Conservation (phyloP, 176 grass and related monocot species). For the Triticum dicoccoides region DNA sequence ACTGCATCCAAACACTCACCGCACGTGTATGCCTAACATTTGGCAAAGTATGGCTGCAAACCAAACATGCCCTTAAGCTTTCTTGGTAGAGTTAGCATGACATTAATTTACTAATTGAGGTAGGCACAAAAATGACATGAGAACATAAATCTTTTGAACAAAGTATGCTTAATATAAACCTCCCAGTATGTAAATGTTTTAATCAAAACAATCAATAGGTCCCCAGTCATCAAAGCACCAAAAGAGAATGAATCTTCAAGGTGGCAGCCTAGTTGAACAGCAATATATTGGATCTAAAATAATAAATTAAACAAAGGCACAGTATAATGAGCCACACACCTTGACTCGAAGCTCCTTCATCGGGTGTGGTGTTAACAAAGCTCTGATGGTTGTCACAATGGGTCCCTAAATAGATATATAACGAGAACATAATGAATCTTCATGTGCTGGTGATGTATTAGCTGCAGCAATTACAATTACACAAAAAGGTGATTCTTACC, state of each 20-base stretch:
- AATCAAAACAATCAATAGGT: neutral
- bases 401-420: slow-evolving; percentile 55
- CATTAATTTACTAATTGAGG: neutral
- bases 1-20: neutral
- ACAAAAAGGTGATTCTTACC: slow-evolving; percentile 35
- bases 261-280: neutral
- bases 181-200: slow-evolving; percentile 9
- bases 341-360: slow-evolving; percentile 97
- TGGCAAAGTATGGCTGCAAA: neutral
- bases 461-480: neutral
- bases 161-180: neutral
- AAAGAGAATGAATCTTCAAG: neutral
- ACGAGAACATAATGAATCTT: neutral
- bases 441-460: neutral
- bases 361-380: slow-evolving; percentile 87
- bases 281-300: neutral
- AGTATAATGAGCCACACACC: slow-evolving; percentile 44
- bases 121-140: neutral
- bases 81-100: neutral
- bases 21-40: neutral
- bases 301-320: slow-evolving; percentile 1
- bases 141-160: neutral
- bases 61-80: neutral
- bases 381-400: slow-evolving; percentile 77
- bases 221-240: neutral